phyloP scores from a whole-genome alignment of 371 early-diverging fungal species.

The Syncephalastrum contaminatum region DNA sequence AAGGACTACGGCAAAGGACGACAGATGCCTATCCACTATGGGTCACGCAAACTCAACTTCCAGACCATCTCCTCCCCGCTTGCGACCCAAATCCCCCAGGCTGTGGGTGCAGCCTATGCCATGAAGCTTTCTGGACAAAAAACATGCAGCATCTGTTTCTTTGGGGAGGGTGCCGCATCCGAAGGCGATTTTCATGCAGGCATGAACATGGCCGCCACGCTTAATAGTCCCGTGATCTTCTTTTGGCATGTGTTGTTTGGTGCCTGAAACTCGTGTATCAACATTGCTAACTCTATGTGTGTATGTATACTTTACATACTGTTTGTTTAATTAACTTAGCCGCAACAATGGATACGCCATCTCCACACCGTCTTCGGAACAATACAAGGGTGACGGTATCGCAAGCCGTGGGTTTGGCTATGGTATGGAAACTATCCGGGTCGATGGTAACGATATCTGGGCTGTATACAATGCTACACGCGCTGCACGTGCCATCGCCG shows the following conservation, averaged over 20 bases:
- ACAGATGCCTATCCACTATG: constrained; percentile 99
- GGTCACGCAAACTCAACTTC: constrained; percentile 80
- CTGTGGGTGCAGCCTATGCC: constrained; percentile 97
- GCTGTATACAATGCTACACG: constrained; percentile 93
- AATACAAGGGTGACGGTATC: constrained; percentile 97
- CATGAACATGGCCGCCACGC: constrained; percentile 94
- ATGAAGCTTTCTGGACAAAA: constrained; percentile 78
- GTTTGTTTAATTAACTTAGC: constrained; percentile 33
- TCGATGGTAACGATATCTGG: constrained; percentile 97
- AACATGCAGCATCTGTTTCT: constrained; percentile 88
- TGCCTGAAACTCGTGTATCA: background rate
- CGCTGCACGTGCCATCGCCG: constrained; percentile 80
- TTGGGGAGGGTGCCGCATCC: constrained; percentile 97
- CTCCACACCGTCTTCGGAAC: constrained; percentile 92
- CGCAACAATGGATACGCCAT: constrained; percentile 99
- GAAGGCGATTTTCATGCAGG: constrained; percentile 99
- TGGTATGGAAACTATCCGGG: constrained; percentile 96
- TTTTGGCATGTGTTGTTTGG: constrained; percentile 68
- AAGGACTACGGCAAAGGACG: constrained; percentile 92
- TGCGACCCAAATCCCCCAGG: constrained; percentile 98
- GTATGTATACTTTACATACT: background rate
- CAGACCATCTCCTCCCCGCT: constrained; percentile 97
- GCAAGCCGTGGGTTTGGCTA: constrained; percentile 92
- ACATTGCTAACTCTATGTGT: too few species aligned
- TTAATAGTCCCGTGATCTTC: constrained; percentile 89